Conservation (phyloP, 2,329 filamentous ascomycete species). For the Arthrobotrys sinensis region DNA sequence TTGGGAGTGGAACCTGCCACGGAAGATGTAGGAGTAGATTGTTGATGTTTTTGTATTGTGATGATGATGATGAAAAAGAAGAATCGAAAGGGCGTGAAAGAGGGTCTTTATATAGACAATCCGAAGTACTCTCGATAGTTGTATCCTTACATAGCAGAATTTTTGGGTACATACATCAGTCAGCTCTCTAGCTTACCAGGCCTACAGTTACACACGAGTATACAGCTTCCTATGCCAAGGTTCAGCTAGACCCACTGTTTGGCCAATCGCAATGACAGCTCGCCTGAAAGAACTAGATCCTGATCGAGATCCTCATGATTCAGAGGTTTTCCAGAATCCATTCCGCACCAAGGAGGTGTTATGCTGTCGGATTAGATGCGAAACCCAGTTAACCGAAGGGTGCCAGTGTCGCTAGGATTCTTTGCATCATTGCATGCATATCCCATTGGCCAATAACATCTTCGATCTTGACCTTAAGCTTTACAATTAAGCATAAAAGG, state of each 20-base stretch:
- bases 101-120: slow-evolving; percentile 4
- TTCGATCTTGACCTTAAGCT: background rate
- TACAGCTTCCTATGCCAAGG: background rate
- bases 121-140: background rate
- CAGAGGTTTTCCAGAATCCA: background rate
- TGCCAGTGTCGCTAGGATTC: background rate
- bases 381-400: too few relatives aligned
- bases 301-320: background rate
- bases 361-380: background rate
- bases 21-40: slow-evolving; percentile 4
- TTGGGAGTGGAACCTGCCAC: slow-evolving; percentile 7
- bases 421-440: background rate
- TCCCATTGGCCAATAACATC: background rate
- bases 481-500: background rate
- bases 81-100: background rate
- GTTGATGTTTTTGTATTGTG: background rate
- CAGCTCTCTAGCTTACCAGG: too few relatives aligned
- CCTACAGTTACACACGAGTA: too few relatives aligned
- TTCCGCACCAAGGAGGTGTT: background rate
- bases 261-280: background rate
- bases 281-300: background rate
- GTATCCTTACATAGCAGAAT: too few relatives aligned
- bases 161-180: too few relatives aligned
- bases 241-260: background rate
- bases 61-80: slow-evolving; percentile 8